phyloP scores from a whole-genome alignment of 2,329 filamentous ascomycete genomes.

The Botrytis elliptica region DNA sequence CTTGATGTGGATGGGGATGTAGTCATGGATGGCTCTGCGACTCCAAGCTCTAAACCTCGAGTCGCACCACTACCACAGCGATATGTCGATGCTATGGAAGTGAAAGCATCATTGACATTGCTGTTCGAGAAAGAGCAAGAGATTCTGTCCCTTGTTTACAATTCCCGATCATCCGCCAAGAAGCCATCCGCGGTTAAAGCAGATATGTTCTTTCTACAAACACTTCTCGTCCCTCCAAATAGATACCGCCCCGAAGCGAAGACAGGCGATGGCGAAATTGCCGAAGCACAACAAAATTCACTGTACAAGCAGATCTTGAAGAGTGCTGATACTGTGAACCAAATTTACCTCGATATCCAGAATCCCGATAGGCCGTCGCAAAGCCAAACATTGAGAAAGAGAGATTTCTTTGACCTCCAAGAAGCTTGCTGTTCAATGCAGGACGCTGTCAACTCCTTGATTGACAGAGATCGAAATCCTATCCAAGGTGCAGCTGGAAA shows the following conservation, averaged over 20 bases:
- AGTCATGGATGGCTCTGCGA: conserved; percentile 49
- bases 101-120: conserved; percentile 72
- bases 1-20: conserved; percentile 57
- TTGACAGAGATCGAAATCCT: conserved; percentile 85
- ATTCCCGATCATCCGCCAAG: conserved; percentile 60
- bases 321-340: conserved; percentile 68
- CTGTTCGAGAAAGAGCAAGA: conserved; percentile 88
- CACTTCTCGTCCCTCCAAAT: conserved; percentile 86
- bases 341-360: conserved; percentile 68
- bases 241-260: conserved; percentile 84
- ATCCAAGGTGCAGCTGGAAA: conserved; percentile 74
- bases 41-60: conserved; percentile 42
- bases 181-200: conserved; percentile 60
- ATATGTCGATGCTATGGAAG: conserved; percentile 81
- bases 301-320: conserved; percentile 84
- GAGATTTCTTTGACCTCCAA: conserved; percentile 74
- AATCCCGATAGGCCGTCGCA: conserved; percentile 29
- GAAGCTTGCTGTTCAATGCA: conserved; percentile 82
- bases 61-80: conserved; percentile 53
- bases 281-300: conserved; percentile 84
- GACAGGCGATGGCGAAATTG: conserved; percentile 76
- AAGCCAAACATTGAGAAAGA: conserved; percentile 43
- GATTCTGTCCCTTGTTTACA: conserved; percentile 80
- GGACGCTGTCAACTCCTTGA: conserved; percentile 86
- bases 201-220: conserved; percentile 93